These are phyloP conservation scores for Cutaneotrichosporon sp. DNA, from an alignment of 1,284 basidiomycete genomes.

Conservation along the genomic window DNA sequence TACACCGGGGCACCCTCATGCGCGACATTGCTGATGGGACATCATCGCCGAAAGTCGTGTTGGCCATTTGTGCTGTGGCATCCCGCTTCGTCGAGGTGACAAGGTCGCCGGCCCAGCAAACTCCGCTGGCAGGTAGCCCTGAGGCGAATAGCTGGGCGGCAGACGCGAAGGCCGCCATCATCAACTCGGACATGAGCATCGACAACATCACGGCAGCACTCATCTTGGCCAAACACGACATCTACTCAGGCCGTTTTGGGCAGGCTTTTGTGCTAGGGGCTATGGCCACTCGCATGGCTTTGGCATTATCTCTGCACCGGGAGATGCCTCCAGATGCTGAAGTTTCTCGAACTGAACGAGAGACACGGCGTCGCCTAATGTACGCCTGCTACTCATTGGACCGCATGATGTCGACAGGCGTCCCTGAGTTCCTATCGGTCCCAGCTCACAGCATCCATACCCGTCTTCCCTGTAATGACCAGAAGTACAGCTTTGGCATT, in stretches of 20 bases:
- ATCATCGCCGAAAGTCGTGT: conserved; percentile 13
- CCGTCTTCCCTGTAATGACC: conserved; percentile 17
- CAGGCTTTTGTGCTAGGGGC: conserved; percentile 16
- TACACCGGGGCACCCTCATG: conserved; percentile 19
- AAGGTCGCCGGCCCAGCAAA: background rate
- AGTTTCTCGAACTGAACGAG: conserved; percentile 12
- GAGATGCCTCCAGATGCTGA: conserved; percentile 13
- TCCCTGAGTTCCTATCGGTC: conserved; percentile 12
- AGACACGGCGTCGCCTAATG: conserved; percentile 22
- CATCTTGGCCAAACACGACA: conserved; percentile 23
- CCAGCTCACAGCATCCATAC: conserved; percentile 5
- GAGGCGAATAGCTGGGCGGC: conserved; percentile 17
- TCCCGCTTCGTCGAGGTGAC: conserved; percentile 16
- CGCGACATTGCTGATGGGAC: conserved; percentile 14
- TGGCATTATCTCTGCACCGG: conserved; percentile 17
- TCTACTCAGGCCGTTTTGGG: conserved; percentile 16
- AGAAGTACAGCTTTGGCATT: conserved; percentile 12
- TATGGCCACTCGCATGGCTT: conserved; percentile 16
- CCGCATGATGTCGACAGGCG: conserved; percentile 24
- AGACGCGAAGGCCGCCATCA: conserved; percentile 17
- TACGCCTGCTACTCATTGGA: conserved; percentile 25
- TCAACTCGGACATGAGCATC: conserved; percentile 19
- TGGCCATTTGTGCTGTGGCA: conserved; percentile 20
- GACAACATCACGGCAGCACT: conserved; percentile 21
- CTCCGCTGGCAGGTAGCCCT: background rate